Evolutionary conservation across 2,329 filamentous ascomycete species (phyloP).

Genomic region (Emmonsiellopsis sp.): DNA sequence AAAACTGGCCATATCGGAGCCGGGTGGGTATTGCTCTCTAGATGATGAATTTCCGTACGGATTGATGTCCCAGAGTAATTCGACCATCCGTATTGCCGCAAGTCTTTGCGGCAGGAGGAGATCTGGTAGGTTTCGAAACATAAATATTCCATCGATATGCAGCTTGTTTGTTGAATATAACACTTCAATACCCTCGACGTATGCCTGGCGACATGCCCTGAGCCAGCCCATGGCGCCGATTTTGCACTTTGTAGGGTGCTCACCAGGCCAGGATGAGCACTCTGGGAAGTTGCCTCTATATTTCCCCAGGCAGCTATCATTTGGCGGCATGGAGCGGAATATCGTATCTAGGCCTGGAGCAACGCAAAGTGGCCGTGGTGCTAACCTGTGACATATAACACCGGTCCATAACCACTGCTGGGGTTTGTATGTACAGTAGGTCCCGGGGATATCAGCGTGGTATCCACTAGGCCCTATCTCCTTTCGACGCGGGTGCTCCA

Average conservation of each 20-base stretch:
- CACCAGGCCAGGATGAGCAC: neutral
- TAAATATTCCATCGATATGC: conserved; percentile 12
- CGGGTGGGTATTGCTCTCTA: neutral
- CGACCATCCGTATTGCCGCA: conserved; percentile 4
- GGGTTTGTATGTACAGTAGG: neutral
- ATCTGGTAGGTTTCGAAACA: conserved; percentile 1
- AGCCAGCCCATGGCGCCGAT: conserved; percentile 26
- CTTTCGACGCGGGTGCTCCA: conserved; percentile 1
- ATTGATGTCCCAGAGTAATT: conserved; percentile 5
- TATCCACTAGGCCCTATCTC: neutral
- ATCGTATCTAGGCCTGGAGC: no score
- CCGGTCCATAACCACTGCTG: conserved; percentile 6
- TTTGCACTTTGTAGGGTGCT: conserved; percentile 4
- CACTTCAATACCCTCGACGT: conserved; percentile 21
- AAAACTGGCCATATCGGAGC: conserved; percentile 6
- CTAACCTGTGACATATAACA: conserved; percentile 3
- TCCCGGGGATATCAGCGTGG: conserved; percentile 2
- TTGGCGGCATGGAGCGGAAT: no score
- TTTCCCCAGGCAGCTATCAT: no score
- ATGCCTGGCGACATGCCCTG: conserved; percentile 23
- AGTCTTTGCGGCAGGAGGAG: conserved; percentile 5
- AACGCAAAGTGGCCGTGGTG: no score
- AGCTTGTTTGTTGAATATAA: conserved; percentile 24
- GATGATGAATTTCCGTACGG: neutral
- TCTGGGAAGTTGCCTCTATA: no score